phyloP scores from a whole-genome alignment of 441 rosid species.

The Adansonia grandidieri region DNA sequence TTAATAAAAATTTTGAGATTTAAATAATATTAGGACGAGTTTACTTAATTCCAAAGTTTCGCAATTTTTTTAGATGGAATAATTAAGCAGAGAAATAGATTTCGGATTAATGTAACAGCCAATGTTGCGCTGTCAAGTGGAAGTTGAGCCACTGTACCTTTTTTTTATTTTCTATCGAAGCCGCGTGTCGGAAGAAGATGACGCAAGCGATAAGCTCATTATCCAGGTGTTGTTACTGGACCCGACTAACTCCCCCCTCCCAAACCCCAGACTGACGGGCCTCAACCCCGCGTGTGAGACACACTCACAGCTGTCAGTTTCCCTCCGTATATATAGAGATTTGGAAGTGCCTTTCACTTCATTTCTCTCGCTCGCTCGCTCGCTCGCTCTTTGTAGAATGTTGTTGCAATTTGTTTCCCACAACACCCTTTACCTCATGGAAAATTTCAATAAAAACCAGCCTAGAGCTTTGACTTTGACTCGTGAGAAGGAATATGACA shows the following conservation, averaged over 20 bases:
- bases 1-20: neutral
- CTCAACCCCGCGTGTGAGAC: neutral
- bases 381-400: too few relatives aligned
- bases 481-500: slow-evolving; percentile 29
- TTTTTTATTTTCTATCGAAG: neutral
- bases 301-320: neutral
- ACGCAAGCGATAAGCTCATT: slow-evolving; percentile 10
- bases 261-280: neutral
- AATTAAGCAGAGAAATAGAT: neutral
- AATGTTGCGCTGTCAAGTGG: slow-evolving; percentile 3
- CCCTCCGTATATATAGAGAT: neutral
- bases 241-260: neutral
- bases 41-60: neutral
- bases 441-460: neutral
- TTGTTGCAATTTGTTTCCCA: neutral
- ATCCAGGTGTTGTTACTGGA: neutral
- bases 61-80: too few relatives aligned
- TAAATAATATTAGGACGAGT: neutral
- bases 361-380: too few relatives aligned
- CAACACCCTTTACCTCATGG: neutral
- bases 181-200: slow-evolving; percentile 3
- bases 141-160: neutral
- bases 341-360: too few relatives aligned
- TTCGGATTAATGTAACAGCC: neutral
- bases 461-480: neutral